Evolutionary conservation across 257 asterid genomes (phyloP).

Genomic region (Gentiana dahurica): DNA sequence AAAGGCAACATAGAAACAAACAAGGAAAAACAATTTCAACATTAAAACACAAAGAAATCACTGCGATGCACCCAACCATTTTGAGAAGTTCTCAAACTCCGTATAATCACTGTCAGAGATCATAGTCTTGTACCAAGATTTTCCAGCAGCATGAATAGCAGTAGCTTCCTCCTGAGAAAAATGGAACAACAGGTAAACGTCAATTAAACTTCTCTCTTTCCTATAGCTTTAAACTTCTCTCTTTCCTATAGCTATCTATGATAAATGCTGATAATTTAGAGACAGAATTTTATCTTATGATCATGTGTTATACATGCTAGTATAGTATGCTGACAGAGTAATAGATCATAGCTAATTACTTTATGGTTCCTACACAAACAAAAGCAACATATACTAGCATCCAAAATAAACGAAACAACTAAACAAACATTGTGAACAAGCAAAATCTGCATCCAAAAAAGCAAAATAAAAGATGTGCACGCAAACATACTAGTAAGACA

Average conservation of each 20-base stretch:
- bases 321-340: too few species aligned
- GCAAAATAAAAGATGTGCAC: too few species aligned
- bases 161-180: conserved; percentile 60
- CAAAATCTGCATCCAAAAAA: too few species aligned
- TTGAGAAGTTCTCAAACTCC: conserved; percentile 69
- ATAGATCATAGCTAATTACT: too few species aligned
- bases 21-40: conserved; percentile 9
- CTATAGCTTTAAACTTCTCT: conserved; percentile 13
- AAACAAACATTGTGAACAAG: too few species aligned
- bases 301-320: too few species aligned
- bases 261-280: too few species aligned
- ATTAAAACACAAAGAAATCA: conserved; percentile 14
- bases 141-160: conserved; percentile 51
- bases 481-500: too few species aligned
- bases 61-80: conserved; percentile 82
- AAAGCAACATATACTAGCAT: too few species aligned
- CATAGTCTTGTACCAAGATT: conserved; percentile 81
- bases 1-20: conserved; percentile 4
- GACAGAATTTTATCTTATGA: too few species aligned
- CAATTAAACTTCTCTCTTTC: conserved; percentile 1
- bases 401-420: too few species aligned
- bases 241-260: conserved; percentile 19
- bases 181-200: not conserved
- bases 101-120: conserved; percentile 77
- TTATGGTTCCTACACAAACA: too few species aligned